These are phyloP conservation scores for Dioszegia aurantiaca DNA, from an alignment of 768 basidiomycete species.

Conservation along the genomic window DNA sequence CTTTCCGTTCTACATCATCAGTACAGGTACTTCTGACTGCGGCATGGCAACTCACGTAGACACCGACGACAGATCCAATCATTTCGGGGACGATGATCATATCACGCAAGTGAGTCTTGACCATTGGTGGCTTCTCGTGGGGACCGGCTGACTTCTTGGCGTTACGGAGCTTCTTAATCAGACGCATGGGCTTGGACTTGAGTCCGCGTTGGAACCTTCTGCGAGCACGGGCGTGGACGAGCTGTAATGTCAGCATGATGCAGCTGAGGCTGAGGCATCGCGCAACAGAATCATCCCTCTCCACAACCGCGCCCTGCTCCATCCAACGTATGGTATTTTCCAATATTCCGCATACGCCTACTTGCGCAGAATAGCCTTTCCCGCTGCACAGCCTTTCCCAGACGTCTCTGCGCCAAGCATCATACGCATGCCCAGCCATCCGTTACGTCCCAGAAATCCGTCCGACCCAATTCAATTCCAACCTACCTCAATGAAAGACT, in stretches of 20 bases:
- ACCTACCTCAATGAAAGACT: conserved; percentile 69
- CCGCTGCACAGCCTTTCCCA: too few species aligned
- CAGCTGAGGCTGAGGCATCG: too few species aligned
- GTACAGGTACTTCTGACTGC: background rate
- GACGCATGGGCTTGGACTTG: conserved; percentile 95
- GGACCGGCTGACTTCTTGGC: conserved; percentile 99
- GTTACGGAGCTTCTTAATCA: conserved; percentile 99
- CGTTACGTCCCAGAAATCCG: background rate
- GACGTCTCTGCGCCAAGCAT: too few species aligned
- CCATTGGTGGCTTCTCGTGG: conserved; percentile 97
- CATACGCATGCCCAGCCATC: too few species aligned
- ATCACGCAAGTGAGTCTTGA: conserved; percentile 98
- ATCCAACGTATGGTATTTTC: too few species aligned
- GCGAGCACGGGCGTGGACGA: conserved; percentile 97
- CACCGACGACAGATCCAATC: conserved; percentile 97
- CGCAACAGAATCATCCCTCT: too few species aligned
- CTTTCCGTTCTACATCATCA: conserved; percentile 49
- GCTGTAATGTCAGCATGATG: conserved; percentile 55
- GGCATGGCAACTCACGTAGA: conserved; percentile 61
- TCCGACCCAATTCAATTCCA: conserved; percentile 5
- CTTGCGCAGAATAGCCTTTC: too few species aligned
- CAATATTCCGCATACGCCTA: too few species aligned
- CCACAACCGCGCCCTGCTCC: too few species aligned
- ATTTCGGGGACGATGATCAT: conserved; percentile 99
- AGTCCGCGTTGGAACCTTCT: conserved; percentile 98